Conservation (phyloP, 257 asterid species). For the Ehretia macrophylla region DNA sequence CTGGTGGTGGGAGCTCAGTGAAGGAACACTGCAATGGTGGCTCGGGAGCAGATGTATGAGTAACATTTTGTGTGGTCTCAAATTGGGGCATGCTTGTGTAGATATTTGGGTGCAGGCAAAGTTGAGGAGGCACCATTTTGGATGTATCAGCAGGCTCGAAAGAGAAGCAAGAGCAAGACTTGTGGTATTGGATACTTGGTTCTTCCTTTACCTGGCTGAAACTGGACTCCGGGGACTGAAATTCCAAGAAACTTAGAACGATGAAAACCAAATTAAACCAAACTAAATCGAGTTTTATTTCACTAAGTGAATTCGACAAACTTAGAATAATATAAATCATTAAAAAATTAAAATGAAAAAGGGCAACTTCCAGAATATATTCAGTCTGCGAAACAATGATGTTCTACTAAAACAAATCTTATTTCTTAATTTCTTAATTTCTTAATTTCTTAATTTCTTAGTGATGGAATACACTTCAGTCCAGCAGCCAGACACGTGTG, state of each 20-base stretch:
- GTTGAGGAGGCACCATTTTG: not conserved
- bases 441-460: no score
- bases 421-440: no score
- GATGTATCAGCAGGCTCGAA: not conserved
- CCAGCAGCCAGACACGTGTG: no score
- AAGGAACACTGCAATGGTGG: conserved; percentile 1
- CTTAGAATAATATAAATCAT: no score
- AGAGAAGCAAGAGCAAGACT: conserved; percentile 12
- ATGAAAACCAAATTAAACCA: not conserved
- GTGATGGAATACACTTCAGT: no score
- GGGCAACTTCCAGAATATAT: no score
- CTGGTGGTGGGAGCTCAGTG: not conserved
- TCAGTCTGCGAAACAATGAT: no score
- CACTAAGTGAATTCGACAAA: no score
- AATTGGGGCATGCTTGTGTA: not conserved
- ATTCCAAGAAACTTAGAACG: not conserved
- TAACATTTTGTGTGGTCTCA: not conserved
- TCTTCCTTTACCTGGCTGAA: not conserved
- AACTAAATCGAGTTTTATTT: no score
- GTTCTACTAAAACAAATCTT: no score
- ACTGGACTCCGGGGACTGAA: conserved; percentile 7
- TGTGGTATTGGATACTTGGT: not conserved
- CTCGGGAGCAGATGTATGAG: not conserved
- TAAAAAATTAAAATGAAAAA: not conserved
- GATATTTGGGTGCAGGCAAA: not conserved